phyloP scores from a whole-genome alignment of 148 eudicot genomes.

The Heliamphora exappendiculata region DNA sequence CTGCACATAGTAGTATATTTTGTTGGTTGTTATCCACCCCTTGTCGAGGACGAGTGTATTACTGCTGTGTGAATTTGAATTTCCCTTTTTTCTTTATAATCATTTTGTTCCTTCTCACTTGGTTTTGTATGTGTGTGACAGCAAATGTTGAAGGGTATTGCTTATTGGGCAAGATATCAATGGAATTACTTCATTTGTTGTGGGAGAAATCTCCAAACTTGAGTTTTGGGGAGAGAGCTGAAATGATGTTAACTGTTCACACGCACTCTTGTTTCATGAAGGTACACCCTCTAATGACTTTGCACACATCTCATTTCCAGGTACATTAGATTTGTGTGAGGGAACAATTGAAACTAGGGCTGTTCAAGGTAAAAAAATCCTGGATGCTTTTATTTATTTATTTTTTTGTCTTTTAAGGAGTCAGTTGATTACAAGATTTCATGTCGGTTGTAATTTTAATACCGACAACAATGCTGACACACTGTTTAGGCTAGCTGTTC shows the following conservation, averaged over 20 bases:
- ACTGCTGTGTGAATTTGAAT: background rate
- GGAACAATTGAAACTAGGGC: background rate
- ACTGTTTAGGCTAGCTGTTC: background rate
- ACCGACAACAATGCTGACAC: background rate
- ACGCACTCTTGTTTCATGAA: constrained; percentile 53
- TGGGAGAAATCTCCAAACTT: constrained; percentile 69
- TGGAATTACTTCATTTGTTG: constrained; percentile 57
- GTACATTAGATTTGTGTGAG: background rate
- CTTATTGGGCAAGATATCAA: constrained; percentile 65
- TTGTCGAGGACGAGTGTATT: background rate
- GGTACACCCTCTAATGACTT: constrained; percentile 31
- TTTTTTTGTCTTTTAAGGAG: background rate
- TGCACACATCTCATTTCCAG: background rate
- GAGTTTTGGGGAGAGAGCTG: constrained; percentile 52
- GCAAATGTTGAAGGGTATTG: constrained; percentile 54
- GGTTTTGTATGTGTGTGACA: constrained; percentile 18
- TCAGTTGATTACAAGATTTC: background rate
- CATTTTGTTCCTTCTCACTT: constrained; percentile 15
- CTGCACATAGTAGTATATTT: background rate
- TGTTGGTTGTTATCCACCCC: background rate
- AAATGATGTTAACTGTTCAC: constrained; percentile 60
- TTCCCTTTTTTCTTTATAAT: background rate
- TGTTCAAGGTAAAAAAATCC: background rate
- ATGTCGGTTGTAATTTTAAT: background rate
- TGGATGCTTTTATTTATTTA: background rate